Conservation (phyloP, 1,284 basidiomycete genomes). For the Papiliotrema nemorosa region DNA sequence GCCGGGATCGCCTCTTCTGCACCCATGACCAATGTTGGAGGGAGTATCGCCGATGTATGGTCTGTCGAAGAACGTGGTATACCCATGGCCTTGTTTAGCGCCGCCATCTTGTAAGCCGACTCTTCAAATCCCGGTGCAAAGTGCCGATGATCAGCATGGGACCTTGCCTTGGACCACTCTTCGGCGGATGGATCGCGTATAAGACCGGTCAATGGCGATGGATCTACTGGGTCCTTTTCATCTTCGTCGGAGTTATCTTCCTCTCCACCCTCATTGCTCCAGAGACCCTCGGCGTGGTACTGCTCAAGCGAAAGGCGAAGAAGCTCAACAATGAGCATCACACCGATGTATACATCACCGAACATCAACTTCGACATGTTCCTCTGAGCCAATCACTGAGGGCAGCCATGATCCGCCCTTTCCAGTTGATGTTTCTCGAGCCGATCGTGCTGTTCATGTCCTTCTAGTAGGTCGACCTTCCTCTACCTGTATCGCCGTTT, state of each 20-base stretch:
- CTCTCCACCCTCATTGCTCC: conserved; percentile 40
- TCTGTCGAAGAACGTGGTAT: conserved; percentile 48
- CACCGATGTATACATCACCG: conserved; percentile 40
- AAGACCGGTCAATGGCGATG: conserved; percentile 47
- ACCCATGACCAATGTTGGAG: conserved; percentile 52
- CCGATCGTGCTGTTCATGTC: conserved; percentile 65
- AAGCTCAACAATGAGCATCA: conserved; percentile 47
- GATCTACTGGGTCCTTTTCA: conserved; percentile 51
- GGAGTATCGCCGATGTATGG: conserved; percentile 52
- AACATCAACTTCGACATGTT: conserved; percentile 38
- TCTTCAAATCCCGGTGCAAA: conserved; percentile 13
- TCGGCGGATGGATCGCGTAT: conserved; percentile 46
- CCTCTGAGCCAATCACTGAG: conserved; percentile 36
- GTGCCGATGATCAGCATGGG: conserved; percentile 31
- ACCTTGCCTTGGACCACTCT: conserved; percentile 48
- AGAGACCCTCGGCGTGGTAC: conserved; percentile 48
- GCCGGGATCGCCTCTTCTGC: conserved; percentile 51
- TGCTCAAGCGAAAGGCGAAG: conserved; percentile 43
- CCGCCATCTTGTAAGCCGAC: conserved; percentile 24
- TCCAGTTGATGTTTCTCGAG: conserved; percentile 63
- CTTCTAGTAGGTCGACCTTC: conserved; percentile 56
- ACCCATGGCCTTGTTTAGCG: conserved; percentile 51
- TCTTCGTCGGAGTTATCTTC: conserved; percentile 41
- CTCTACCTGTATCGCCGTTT: conserved; percentile 44
- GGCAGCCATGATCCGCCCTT: conserved; percentile 57